Evolutionary conservation across 2,329 filamentous ascomycete genomes (phyloP), one percentile per base, ranked within the genome.

Genomic region (Ophiocordyceps camponoti-leonardi): DNA sequence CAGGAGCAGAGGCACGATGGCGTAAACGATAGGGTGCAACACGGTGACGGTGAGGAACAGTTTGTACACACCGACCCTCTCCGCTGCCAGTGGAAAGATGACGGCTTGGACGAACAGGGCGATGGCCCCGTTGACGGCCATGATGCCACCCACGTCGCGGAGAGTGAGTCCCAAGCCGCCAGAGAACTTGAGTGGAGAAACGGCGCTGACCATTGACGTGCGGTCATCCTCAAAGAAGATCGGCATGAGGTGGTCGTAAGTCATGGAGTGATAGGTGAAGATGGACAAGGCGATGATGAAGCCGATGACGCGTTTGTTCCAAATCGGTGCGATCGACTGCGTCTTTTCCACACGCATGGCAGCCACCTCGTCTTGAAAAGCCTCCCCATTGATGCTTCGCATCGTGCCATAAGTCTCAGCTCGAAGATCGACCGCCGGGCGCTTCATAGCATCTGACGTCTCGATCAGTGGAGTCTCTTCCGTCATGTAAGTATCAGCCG

Each of bases 201-300:
- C 13, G 41, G 66, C 58, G 40, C 66, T 61, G 42, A 66, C 57
- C 23, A 23, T 33, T 11, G 62, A 58, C 49, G 63, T 65, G 28
- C 75, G 73, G 39, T 79, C 72, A 54, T 94, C 87, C 60, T 95
- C 87, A 44, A 94, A 77, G 64, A 94, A 95, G 48, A 95, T 94
- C 8, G 88, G 88, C 45, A 94, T 71, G 1, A 95, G 73, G 58
- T 94, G 85, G 57, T 95, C 90, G 62, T 86, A 95, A 0, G 83
- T 87, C 87, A 95, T 95, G 35, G 83, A 86, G 63, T 95, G 88
- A 59, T 94, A 94, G 5, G 86, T 92, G 65, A 94, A 94, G 50
- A 95, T 85, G 41, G 83, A 85, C 43, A 95, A 67, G 1, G 88
- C 82, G n/a, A 86, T 56, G 37, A 92, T 78, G 45, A 94, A 75